Conservation (phyloP, 768 basidiomycete species). For the Rhodotorula graminis region DNA sequence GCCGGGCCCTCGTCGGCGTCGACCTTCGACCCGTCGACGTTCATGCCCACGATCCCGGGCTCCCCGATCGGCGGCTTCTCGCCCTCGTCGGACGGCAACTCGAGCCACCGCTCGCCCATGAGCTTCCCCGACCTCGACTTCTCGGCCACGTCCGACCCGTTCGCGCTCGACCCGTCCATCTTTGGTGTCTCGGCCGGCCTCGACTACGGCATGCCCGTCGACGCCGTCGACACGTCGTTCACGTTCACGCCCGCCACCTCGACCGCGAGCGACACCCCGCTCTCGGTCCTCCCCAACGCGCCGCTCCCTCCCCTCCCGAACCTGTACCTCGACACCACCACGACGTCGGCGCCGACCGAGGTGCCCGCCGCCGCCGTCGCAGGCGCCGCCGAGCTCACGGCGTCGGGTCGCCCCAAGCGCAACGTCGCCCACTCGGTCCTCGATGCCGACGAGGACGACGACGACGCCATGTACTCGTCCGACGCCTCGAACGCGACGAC, state of each 20-base stretch:
- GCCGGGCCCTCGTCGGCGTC: background rate
- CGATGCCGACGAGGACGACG: constrained; percentile 7
- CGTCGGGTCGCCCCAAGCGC: constrained; percentile 26
- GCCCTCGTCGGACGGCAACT: constrained; percentile 26
- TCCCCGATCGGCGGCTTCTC: constrained; percentile 34
- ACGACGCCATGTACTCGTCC: constrained; percentile 6
- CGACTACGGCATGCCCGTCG: background rate
- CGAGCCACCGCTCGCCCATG: constrained; percentile 20
- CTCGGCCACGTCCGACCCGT: constrained; percentile 2
- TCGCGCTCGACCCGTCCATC: constrained; percentile 32
- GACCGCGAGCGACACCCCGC: background rate
- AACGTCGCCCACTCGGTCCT: constrained; percentile 12
- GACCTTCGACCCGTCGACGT: constrained; percentile 29
- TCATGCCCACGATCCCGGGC: constrained; percentile 35
- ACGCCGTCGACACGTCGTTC: background rate
- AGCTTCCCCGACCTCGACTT: constrained; percentile 34
- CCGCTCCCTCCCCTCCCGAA: constrained; percentile 1
- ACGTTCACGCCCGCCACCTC: background rate
- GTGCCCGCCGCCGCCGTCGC: background rate
- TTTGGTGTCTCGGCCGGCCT: constrained; percentile 1
- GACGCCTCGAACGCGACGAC: constrained; percentile 3
- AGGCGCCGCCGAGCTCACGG: background rate
- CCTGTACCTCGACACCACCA: background rate
- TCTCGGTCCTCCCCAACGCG: constrained; percentile 12
- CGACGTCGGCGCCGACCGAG: background rate